These are phyloP conservation scores for Yarrowia sp. DNA, from an alignment of 805 yeast genomes.

Conservation along the genomic window DNA sequence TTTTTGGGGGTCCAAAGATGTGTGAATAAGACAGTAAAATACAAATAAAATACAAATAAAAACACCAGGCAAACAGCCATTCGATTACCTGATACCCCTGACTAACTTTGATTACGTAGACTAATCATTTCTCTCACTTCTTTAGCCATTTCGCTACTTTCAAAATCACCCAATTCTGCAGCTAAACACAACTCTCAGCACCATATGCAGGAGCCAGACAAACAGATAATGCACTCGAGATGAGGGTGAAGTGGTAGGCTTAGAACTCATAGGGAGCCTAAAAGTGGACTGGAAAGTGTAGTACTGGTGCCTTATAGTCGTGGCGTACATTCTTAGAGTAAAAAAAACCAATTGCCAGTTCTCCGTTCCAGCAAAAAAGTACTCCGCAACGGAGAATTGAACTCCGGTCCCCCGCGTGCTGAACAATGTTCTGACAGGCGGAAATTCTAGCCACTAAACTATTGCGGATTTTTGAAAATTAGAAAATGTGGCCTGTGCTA, in stretches of 20 bases:
- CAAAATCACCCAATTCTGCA: too few relatives aligned
- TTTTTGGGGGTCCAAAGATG: too few relatives aligned
- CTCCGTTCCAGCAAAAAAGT: neutral
- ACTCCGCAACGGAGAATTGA: slow-evolving; percentile 24
- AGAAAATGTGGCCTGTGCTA: neutral
- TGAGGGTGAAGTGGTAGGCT: neutral
- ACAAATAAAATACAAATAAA: too few relatives aligned
- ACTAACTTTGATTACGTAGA: too few relatives aligned
- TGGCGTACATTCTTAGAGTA: neutral
- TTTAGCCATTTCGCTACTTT: too few relatives aligned
- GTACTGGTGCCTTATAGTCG: too few relatives aligned
- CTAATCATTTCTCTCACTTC: neutral
- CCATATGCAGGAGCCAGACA: neutral
- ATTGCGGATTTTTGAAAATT: slow-evolving; percentile 28
- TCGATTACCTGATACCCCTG: too few relatives aligned
- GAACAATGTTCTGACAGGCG: slow-evolving; percentile 37
- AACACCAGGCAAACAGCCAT: too few relatives aligned
- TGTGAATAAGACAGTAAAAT: too few relatives aligned
- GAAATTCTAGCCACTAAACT: slow-evolving; percentile 43
- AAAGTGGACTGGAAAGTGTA: too few relatives aligned
- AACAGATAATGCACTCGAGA: slow-evolving; percentile 3
- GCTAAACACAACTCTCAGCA: neutral
- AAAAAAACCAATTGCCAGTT: too few relatives aligned
- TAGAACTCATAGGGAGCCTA: too few relatives aligned
- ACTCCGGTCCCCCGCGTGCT: slow-evolving; percentile 26